Evolutionary conservation across 306 rosid genomes (phyloP).

Genomic region (Cyclanthera cordifolia): DNA sequence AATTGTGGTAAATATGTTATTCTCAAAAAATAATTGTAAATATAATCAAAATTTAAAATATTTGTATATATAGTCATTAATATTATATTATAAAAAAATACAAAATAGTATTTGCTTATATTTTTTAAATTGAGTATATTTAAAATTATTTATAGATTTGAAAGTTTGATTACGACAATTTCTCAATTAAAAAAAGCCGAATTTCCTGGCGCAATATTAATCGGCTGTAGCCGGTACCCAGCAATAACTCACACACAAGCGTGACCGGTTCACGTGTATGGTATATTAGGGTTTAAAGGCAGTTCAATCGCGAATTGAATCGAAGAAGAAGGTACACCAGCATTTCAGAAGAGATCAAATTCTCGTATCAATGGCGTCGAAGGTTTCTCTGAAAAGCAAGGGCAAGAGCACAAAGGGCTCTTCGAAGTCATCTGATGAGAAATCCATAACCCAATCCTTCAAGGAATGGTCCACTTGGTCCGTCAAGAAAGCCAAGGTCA

Average conservation of each 20-base stretch:
- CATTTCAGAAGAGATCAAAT: neutral
- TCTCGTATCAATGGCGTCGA: conserved; percentile 47
- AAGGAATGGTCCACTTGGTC: conserved; percentile 87
- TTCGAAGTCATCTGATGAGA: conserved; percentile 33
- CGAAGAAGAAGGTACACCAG: neutral
- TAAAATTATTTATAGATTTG: too few relatives aligned
- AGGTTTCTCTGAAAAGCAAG: conserved; percentile 57
- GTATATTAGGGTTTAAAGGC: neutral
- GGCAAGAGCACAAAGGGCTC: conserved; percentile 56
- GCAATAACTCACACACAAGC: neutral
- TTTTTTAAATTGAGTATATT: too few relatives aligned
- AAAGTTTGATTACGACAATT: too few relatives aligned
- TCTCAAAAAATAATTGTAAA: too few relatives aligned
- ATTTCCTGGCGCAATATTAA: neutral
- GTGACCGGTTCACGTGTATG: conserved; percentile 4
- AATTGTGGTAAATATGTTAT: too few relatives aligned
- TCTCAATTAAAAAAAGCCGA: too few relatives aligned
- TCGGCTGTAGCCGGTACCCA: neutral
- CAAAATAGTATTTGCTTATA: too few relatives aligned
- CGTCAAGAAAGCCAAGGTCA: conserved; percentile 62
- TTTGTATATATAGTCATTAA: too few relatives aligned
- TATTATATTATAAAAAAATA: too few relatives aligned
- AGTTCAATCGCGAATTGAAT: neutral
- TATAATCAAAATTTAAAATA: too few relatives aligned
- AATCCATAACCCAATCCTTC: conserved; percentile 24